These are phyloP conservation scores for Leccinum insolens DNA, from an alignment of 1,284 basidiomycete species.

Conservation along the genomic window DNA sequence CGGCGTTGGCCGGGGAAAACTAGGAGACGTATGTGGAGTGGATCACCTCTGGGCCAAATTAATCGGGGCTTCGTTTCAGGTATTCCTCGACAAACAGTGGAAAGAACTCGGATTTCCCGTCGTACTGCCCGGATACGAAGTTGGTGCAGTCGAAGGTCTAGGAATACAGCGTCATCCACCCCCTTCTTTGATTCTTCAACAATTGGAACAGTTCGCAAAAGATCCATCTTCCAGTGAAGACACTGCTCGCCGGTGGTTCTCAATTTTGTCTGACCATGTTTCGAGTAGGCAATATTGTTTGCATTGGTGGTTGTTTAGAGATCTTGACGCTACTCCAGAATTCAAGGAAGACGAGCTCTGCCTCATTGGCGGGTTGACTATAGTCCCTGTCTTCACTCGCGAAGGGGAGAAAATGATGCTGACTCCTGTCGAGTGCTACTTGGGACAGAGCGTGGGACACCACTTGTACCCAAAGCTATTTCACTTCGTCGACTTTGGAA, in stretches of 20 bases:
- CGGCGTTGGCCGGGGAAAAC: constrained; percentile 52
- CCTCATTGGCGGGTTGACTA: background rate
- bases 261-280: too few species aligned
- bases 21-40: constrained; percentile 59
- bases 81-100: constrained; percentile 73
- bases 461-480: constrained; percentile 72
- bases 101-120: constrained; percentile 26
- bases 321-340: background rate
- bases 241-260: too few species aligned
- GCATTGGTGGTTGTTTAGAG: too few species aligned
- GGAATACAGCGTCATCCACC: too few species aligned
- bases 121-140: too few species aligned
- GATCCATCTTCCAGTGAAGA: too few species aligned
- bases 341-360: background rate
- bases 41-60: background rate
- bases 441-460: background rate
- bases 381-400: constrained; percentile 1
- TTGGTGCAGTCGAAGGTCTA: too few species aligned
- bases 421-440: constrained; percentile 7
- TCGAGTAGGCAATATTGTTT: too few species aligned
- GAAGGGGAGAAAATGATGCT: background rate
- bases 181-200: too few species aligned
- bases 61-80: constrained; percentile 42
- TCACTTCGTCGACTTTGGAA: constrained; percentile 82
- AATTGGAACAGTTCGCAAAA: too few species aligned